phyloP scores from a whole-genome alignment of 768 basidiomycete species.

The Phanerodontia chrysosporium region DNA sequence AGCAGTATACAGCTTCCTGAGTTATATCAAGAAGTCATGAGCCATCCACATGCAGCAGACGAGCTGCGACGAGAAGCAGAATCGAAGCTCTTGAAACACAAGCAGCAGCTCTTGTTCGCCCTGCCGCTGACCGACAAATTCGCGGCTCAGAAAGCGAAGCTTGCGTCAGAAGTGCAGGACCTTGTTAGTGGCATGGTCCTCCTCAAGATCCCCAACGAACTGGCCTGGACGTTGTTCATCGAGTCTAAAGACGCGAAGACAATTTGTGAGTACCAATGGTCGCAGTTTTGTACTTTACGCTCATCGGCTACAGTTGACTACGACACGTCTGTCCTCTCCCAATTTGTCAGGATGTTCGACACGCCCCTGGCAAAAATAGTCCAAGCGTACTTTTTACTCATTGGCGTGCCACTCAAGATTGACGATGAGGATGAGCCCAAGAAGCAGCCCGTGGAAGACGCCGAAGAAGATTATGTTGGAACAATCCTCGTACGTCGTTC shows the following conservation, averaged over 20 bases:
- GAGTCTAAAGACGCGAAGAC: slow-evolving; percentile 68
- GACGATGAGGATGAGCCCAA: slow-evolving; percentile 38
- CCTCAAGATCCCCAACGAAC: slow-evolving; percentile 69
- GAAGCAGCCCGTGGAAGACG: slow-evolving; percentile 12
- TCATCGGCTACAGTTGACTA: slow-evolving; percentile 48
- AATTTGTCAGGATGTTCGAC: slow-evolving; percentile 59
- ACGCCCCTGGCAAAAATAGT: slow-evolving; percentile 55
- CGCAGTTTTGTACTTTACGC: neutral
- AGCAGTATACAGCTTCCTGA: slow-evolving; percentile 49
- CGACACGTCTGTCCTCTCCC: slow-evolving; percentile 48
- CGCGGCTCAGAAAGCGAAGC: slow-evolving; percentile 36
- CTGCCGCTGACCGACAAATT: slow-evolving; percentile 40
- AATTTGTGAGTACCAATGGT: slow-evolving; percentile 48
- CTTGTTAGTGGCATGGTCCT: slow-evolving; percentile 74
- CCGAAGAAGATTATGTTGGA: slow-evolving; percentile 54
- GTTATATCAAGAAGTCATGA: slow-evolving; percentile 76
- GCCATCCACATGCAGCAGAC: slow-evolving; percentile 76
- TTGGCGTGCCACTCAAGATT: slow-evolving; percentile 35
- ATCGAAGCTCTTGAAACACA: slow-evolving; percentile 65
- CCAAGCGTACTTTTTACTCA: slow-evolving; percentile 64
- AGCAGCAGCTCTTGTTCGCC: slow-evolving; percentile 55
- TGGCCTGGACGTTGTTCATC: slow-evolving; percentile 77
- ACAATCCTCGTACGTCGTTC: slow-evolving; percentile 52
- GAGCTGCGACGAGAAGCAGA: slow-evolving; percentile 77
- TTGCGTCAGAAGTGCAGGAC: slow-evolving; percentile 64